Evolutionary conservation across 768 basidiomycete genomes (phyloP).

Genomic region (Leccinum uliginosum): DNA sequence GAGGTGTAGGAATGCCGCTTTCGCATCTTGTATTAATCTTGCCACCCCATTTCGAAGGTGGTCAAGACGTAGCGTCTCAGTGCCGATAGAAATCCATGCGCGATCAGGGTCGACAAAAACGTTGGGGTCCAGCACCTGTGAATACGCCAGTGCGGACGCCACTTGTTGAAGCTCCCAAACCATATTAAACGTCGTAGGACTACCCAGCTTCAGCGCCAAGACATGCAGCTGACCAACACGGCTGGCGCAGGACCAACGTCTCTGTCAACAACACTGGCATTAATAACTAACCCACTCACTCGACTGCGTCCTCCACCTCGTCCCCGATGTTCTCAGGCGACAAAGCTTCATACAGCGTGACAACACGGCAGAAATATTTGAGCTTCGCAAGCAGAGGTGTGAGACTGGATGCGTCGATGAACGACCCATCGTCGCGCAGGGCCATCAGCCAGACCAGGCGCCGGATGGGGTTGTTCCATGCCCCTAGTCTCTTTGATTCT

Average conservation of each 20-base stretch:
- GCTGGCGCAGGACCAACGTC: neutral
- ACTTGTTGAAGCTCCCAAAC: conserved; percentile 8
- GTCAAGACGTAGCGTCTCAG: neutral
- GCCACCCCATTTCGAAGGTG: neutral
- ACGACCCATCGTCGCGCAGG: no score
- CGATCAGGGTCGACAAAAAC: neutral
- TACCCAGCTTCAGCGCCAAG: neutral
- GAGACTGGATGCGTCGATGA: no score
- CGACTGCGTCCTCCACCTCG: neutral
- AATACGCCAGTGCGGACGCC: neutral
- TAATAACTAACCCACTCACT: neutral
- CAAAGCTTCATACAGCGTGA: neutral
- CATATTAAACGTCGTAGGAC: conserved; percentile 1
- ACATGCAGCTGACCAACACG: neutral
- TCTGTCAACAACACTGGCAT: no score
- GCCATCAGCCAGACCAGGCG: no score
- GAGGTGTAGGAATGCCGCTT: neutral
- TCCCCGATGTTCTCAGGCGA: neutral
- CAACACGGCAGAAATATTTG: no score
- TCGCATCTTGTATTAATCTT: neutral
- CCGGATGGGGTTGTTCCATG: no score
- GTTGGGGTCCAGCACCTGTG: conserved; percentile 2
- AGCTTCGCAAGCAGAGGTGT: no score
- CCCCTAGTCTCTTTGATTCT: no score
- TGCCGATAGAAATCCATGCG: neutral